Evolutionary conservation across 1,284 basidiomycete species (phyloP), one percentile per base, ranked within the genome.

Genomic region (Singerocomus rubriflavus): DNA sequence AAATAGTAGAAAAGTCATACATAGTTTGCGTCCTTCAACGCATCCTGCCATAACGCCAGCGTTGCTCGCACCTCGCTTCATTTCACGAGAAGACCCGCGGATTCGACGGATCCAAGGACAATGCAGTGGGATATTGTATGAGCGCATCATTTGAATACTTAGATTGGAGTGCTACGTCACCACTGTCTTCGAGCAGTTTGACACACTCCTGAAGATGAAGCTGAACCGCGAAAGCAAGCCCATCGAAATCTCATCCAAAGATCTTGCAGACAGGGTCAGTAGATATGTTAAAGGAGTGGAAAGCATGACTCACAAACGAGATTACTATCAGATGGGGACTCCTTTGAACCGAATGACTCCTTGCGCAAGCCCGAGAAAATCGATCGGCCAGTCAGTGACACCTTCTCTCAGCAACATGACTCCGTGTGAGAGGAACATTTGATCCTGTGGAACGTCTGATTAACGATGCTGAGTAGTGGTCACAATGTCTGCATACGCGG

Each of bases 41-140:
- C 51, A 9, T 40, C 43, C 4, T 17, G 14, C 51, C 51, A 53
- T 11, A 10, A 40, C 5, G 12, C 38, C 10, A 39, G 2, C 3
- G 9, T 17, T 16, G 16, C 45, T 33, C 10, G n/a, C 2, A 37
- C 51, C 9, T 44, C 55, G 47, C 54, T 55, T 21, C 50, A 48
- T n/a, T 60, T 55, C 3, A 44, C 35, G 17, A 58, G 33, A 8
- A 57, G 51, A 17, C 14, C 26, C 1, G 26, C 36, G 48, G 33
- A 13, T 38, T 30, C 2, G 33, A 37, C 9, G 46, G 44, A 34
- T 17, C 17, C 4, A 56, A 11, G 14, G 13, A 52, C 27, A 54
- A 21, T 9, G 49, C 54, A n/a, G 33, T 14, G 2, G 31, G 44
- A 8, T 47, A 47, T 21, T 10, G 44, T 5, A 35, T 4, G 2